These are phyloP conservation scores for Penicillium paradoxum DNA, from an alignment of 495 filamentous ascomycete genomes.

Conservation along the genomic window DNA sequence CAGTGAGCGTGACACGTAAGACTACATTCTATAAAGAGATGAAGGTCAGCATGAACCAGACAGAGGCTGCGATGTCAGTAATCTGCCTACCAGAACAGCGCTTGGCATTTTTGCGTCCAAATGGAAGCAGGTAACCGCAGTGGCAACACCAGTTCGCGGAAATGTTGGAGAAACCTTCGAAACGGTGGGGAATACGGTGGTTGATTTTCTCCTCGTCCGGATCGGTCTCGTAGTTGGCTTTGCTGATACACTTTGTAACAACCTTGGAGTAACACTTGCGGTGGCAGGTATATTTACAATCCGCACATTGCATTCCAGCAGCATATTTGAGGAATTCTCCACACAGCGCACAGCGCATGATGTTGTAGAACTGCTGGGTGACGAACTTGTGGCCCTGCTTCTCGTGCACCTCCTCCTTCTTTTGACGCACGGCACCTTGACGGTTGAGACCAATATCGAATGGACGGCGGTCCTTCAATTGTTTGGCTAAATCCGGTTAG, in stretches of 20 bases:
- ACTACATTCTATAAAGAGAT: conserved; percentile 64
- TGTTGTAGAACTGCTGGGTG: conserved; percentile 98
- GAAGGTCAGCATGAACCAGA: conserved; percentile 21
- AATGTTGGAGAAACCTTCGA: conserved; percentile 89
- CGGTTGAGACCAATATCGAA: conserved; percentile 87
- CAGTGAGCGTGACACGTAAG: conserved; percentile 90
- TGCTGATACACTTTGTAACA: conserved; percentile 99
- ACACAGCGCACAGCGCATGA: conserved; percentile 98
- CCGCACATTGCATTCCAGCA: conserved; percentile 96
- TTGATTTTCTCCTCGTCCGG: conserved; percentile 99
- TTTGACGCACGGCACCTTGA: conserved; percentile 93
- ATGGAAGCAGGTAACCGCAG: conserved; percentile 95
- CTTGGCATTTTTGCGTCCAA: conserved; percentile 88
- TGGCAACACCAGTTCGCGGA: conserved; percentile 99
- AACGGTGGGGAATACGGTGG: conserved; percentile 96
- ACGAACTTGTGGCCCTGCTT: conserved; percentile 99
- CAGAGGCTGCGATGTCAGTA: background rate
- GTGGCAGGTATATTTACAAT: conserved; percentile 99
- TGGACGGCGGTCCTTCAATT: conserved; percentile 60
- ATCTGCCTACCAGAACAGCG: conserved; percentile 72
- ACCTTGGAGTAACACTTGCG: conserved; percentile 94
- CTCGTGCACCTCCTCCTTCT: conserved; percentile 95
- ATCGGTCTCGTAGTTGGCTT: conserved; percentile 95
- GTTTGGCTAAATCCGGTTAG: conserved; percentile 55
- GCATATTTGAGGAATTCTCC: conserved; percentile 98